These are phyloP conservation scores for Saururus chinensis DNA, from an alignment of 164 flowering plant species.

Conservation along the genomic window DNA sequence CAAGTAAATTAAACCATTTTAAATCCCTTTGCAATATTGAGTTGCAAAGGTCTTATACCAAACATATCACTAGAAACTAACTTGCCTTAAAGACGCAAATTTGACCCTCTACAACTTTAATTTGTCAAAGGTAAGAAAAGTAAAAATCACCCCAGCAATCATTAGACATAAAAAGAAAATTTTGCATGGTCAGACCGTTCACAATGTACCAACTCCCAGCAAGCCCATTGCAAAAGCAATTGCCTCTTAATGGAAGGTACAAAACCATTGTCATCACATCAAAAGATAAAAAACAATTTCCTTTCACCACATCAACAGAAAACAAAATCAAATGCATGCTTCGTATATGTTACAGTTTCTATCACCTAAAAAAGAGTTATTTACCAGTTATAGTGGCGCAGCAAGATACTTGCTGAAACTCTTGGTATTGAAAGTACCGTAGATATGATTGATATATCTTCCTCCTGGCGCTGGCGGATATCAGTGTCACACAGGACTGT, in stretches of 20 bases:
- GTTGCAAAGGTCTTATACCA: neutral
- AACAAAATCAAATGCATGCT: neutral
- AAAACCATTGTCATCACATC: too few relatives aligned
- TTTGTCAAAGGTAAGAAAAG: too few relatives aligned
- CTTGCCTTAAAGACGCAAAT: too few relatives aligned
- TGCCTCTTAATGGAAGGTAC: too few relatives aligned
- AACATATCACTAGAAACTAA: neutral
- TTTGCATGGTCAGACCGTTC: too few relatives aligned
- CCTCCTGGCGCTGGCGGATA: constrained; percentile 35
- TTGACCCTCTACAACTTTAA: too few relatives aligned
- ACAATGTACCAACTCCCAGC: too few relatives aligned
- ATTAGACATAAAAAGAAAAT: too few relatives aligned
- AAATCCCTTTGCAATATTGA: neutral
- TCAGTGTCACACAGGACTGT: constrained; percentile 35
- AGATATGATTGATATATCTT: constrained; percentile 32
- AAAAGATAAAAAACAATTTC: too few relatives aligned
- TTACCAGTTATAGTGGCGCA: constrained; percentile 60
- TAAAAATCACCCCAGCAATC: too few relatives aligned
- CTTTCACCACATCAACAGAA: neutral
- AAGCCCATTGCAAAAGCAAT: too few relatives aligned
- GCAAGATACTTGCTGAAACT: constrained; percentile 37
- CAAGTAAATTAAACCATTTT: too few relatives aligned
- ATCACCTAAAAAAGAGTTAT: neutral
- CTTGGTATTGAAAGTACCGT: constrained; percentile 40
- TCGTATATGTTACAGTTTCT: neutral